Evolutionary conservation across 2,329 filamentous ascomycete species (phyloP).

Genomic region (Bipolaris victoriae): DNA sequence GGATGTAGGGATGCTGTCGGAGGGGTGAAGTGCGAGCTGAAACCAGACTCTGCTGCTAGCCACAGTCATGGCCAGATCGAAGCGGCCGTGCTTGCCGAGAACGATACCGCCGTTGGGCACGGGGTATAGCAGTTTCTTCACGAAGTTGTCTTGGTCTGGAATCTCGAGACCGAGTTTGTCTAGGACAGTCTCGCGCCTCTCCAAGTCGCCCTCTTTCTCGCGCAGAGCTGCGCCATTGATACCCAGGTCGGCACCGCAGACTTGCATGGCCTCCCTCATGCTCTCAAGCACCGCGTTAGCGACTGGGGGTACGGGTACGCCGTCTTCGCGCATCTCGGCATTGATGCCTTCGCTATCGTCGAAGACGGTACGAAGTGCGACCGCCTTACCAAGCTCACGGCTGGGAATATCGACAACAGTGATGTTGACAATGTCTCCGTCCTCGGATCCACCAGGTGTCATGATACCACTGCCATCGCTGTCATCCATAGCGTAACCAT

Average conservation of each 20-base stretch:
- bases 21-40: constrained; percentile 89
- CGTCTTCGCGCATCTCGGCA: constrained; percentile 95
- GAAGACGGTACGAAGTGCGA: constrained; percentile 89
- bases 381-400: constrained; percentile 79
- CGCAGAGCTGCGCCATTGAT: constrained; percentile 70
- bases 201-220: constrained; percentile 77
- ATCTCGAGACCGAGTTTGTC: constrained; percentile 86
- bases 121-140: constrained; percentile 83
- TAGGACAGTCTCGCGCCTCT: constrained; percentile 80
- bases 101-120: constrained; percentile 77
- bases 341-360: constrained; percentile 95
- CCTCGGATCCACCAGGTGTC: constrained; percentile 70
- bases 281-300: constrained; percentile 86
- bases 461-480: constrained; percentile 60
- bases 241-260: constrained; percentile 79
- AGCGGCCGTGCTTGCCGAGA: constrained; percentile 76
- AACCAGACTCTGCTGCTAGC: constrained; percentile 93
- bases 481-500: constrained; percentile 71
- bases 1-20: constrained; percentile 79
- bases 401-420: constrained; percentile 86
- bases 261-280: constrained; percentile 80
- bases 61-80: constrained; percentile 77
- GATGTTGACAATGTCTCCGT: constrained; percentile 85
- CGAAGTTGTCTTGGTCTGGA: constrained; percentile 81
- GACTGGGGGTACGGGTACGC: constrained; percentile 73